Base-by-base conservation (phyloP, 2,329 filamentous ascomycete genomes). In the Penicillium psychrosexuale region DNA sequence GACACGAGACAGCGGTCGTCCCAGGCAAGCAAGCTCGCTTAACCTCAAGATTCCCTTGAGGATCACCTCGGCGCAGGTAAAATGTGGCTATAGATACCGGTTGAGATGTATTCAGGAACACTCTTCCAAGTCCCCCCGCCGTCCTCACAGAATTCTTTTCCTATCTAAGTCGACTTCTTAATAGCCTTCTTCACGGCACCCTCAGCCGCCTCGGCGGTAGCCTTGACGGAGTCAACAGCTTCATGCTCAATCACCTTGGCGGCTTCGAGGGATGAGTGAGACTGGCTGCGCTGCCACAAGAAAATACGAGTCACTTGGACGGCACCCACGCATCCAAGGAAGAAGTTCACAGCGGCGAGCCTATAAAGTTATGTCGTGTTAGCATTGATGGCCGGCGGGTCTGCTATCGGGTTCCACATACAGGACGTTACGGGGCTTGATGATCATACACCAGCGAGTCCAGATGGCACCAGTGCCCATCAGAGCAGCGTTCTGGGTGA, bases 401-500 rank as follows among this genome's bases (percentile, higher is more conserved):
- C 12, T 19, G 13, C 6, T 36, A 8, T 47, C 24, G 7, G 13
- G n/a, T 7, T 39, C 22, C 19, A 78, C 86, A 45, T 79, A 91
- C 87, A 97, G 88, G 69, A 91, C 79, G 82, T 99, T 99, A 77
- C 86, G 86, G 55, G 94, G 94, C 76, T 86, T 91, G 78, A 99
- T 99, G 75, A 99, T 89, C 72, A 97, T 82, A 82, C 94, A 99
- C 94, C 94, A 99, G 64, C 94, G 85, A 43, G 94, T 99, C 94
- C 94, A 99, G 82, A 99, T 99, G 62, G 89, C 77, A 64, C 94
- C 94, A 9, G 94, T 99, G 66, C 86, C 86, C 71, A 90, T 94
- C 65, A 99, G 84, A 56, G 94, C 93, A 47, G 81, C 81, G 79
- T 97, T 99, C 78, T 97, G 92, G 30, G 90, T 94, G 60, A 97